Evolutionary conservation across 2,329 filamentous ascomycete species (phyloP).

Genomic region (Leptographium wingfieldii): DNA sequence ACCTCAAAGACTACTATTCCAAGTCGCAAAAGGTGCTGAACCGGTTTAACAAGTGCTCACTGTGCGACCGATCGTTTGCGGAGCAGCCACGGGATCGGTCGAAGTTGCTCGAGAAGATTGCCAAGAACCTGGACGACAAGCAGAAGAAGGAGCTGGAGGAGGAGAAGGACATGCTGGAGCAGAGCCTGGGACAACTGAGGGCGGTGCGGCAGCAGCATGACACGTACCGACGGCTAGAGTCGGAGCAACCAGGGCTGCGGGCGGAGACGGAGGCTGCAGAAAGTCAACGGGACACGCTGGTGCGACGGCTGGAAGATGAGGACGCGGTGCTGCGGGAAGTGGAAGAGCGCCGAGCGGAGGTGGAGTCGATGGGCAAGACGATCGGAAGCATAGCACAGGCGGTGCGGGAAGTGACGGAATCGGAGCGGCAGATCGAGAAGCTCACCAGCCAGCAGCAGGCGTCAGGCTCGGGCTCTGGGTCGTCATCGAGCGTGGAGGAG

Average conservation of each 20-base stretch:
- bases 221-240: slow-evolving; percentile 49
- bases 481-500: slow-evolving; percentile 45
- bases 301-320: slow-evolving; percentile 51
- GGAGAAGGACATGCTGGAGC: slow-evolving; percentile 45
- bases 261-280: slow-evolving; percentile 43
- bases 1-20: slow-evolving; percentile 58
- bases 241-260: slow-evolving; percentile 58
- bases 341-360: slow-evolving; percentile 35
- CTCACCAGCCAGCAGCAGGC: slow-evolving; percentile 68
- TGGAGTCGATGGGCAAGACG: slow-evolving; percentile 65
- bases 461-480: slow-evolving; percentile 24
- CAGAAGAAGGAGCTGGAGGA: slow-evolving; percentile 42
- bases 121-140: slow-evolving; percentile 48
- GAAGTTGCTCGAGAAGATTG: slow-evolving; percentile 54
- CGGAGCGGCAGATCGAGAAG: slow-evolving; percentile 61
- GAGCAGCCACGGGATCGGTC: slow-evolving; percentile 45
- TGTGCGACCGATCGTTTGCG: slow-evolving; percentile 61
- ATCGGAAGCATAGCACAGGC: slow-evolving; percentile 65
- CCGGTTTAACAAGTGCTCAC: slow-evolving; percentile 58
- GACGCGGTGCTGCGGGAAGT: slow-evolving; percentile 55
- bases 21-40: slow-evolving; percentile 54
- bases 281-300: slow-evolving; percentile 44
- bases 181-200: slow-evolving; percentile 45
- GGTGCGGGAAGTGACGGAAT: slow-evolving; percentile 55
- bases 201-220: slow-evolving; percentile 59